A percentile compares a stretch with the other conserved stretches of the same genome.
phyloP scores from a whole-genome alignment of 805 yeast species.

The Candida succiphila region DNA sequence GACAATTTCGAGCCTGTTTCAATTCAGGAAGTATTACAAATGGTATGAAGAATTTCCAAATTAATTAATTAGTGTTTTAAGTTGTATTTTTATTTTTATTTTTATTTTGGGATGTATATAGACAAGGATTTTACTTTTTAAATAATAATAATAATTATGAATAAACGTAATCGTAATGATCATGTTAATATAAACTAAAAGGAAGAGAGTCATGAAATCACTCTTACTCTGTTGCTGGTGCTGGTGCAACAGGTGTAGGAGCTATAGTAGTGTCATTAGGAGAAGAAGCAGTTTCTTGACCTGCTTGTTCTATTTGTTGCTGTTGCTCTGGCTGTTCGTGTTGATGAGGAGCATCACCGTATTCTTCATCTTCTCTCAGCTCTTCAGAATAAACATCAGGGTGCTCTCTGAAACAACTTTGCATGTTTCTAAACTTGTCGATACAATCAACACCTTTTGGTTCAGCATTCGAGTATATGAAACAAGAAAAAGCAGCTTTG shows the following conservation, averaged over 20 bases:
- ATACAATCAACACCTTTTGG: slow-evolving; percentile 97
- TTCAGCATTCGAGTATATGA: slow-evolving; percentile 86
- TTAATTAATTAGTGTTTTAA: not conserved
- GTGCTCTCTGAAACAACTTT: slow-evolving; percentile 82
- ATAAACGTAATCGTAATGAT: not conserved
- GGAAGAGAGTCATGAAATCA: too few relatives aligned
- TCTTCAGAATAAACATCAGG: slow-evolving; percentile 95
- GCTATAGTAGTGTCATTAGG: not conserved
- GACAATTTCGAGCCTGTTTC: slow-evolving; percentile 33
- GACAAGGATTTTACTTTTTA: not conserved
- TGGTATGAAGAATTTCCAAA: not conserved
- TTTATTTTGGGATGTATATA: not conserved
- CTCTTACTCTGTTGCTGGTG: too few relatives aligned
- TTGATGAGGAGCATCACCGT: slow-evolving; percentile 16
- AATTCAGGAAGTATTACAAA: slow-evolving; percentile 18
- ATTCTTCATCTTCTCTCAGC: slow-evolving; percentile 66
- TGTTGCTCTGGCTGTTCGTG: slow-evolving; percentile 3
- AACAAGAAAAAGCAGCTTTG: slow-evolving; percentile 90
- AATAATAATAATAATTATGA: not conserved
- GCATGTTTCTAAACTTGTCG: slow-evolving; percentile 85
- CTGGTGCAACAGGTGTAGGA: not conserved
- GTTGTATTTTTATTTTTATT: not conserved
- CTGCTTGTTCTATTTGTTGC: not conserved
- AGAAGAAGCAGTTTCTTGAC: not conserved
- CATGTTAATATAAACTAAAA: too few relatives aligned